Conservation (phyloP, 139 green algal genomes). For the Pleodorina starrii region DNA sequence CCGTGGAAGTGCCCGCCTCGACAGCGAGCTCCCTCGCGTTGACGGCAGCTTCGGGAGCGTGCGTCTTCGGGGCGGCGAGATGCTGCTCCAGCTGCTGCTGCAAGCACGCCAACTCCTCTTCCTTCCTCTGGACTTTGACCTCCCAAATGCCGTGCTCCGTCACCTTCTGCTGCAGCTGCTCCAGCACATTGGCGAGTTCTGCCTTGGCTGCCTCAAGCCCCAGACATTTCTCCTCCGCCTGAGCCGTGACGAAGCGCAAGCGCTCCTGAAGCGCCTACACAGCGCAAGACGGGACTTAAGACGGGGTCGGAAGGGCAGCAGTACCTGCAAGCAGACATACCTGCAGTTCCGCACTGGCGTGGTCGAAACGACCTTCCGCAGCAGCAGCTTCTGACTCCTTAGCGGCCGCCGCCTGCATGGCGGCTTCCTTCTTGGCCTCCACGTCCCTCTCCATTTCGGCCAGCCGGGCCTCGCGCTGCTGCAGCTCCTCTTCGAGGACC, state of each 20-base stretch:
- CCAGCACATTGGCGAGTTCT: background rate
- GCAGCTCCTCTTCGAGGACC: background rate
- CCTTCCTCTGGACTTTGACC: background rate
- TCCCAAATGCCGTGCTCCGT: background rate
- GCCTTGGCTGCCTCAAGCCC: background rate
- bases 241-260: too few species aligned
- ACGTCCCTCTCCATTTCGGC: background rate
- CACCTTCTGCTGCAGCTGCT: background rate
- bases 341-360: background rate
- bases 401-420: background rate
- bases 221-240: too few species aligned
- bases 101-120: background rate
- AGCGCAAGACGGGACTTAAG: too few species aligned
- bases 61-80: too few species aligned
- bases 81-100: background rate
- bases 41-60: background rate
- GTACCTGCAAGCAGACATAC: too few species aligned
- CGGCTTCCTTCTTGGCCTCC: background rate
- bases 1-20: too few species aligned
- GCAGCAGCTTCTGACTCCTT: background rate
- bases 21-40: too few species aligned
- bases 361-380: background rate
- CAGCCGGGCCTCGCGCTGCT: background rate
- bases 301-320: too few species aligned
- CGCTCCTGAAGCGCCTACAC: too few species aligned